These are phyloP conservation scores for Suhomyces bolitotheri DNA, from an alignment of 1,139 yeast genomes.

Conservation along the genomic window DNA sequence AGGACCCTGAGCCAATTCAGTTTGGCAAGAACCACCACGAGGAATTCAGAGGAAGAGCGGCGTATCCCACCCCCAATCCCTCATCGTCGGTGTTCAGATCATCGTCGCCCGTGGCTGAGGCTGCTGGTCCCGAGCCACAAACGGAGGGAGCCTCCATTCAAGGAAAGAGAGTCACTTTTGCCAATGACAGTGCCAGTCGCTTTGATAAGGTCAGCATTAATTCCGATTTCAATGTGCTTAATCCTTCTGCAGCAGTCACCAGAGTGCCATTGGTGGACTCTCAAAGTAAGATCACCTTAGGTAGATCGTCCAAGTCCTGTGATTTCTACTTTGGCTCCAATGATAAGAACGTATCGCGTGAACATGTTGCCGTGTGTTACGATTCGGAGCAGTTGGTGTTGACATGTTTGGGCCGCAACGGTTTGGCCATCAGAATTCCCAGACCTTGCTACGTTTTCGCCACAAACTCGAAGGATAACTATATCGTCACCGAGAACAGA, in stretches of 20 bases:
- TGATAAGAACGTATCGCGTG: constrained; percentile 66
- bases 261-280: constrained; percentile 35
- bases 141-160: constrained; percentile 4
- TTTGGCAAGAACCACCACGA: constrained; percentile 7
- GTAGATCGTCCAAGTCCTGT: constrained; percentile 66
- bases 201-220: constrained; percentile 22
- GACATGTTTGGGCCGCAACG: constrained; percentile 71
- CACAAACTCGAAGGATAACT: constrained; percentile 29
- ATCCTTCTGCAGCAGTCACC: constrained; percentile 40
- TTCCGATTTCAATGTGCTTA: constrained; percentile 40
- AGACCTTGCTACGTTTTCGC: constrained; percentile 39
- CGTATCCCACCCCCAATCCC: constrained; percentile 57
- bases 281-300: constrained; percentile 41
- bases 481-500: constrained; percentile 34
- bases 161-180: constrained; percentile 14
- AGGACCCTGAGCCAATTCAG: constrained; percentile 26
- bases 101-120: constrained; percentile 39
- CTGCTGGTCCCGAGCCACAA: background rate
- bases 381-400: constrained; percentile 33
- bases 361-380: constrained; percentile 50
- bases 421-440: constrained; percentile 64
- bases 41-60: constrained; percentile 25
- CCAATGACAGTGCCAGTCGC: constrained; percentile 5
- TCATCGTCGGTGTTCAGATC: constrained; percentile 53
- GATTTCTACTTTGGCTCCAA: constrained; percentile 55